phyloP scores from a whole-genome alignment of 2,329 filamentous ascomycete species.

The Mycocentrospora acerina region DNA sequence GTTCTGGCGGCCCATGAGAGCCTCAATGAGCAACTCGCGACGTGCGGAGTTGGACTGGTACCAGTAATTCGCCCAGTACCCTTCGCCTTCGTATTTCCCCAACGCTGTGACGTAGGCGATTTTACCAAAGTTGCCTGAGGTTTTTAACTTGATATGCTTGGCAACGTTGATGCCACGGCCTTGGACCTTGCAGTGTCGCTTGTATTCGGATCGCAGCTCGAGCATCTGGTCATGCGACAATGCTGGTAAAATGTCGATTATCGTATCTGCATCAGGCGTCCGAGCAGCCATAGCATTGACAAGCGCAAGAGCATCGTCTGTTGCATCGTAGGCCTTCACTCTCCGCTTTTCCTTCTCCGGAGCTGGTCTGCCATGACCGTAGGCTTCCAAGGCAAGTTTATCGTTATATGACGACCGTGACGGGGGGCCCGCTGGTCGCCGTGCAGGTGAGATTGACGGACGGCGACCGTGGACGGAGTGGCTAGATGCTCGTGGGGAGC shows the following conservation, averaged over 20 bases:
- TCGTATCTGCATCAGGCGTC: slow-evolving; percentile 63
- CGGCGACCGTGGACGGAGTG: slow-evolving; percentile 27
- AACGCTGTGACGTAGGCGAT: slow-evolving; percentile 87
- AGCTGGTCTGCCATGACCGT: slow-evolving; percentile 25
- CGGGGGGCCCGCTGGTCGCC: slow-evolving; percentile 34
- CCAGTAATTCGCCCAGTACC: slow-evolving; percentile 98
- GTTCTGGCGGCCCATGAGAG: slow-evolving; percentile 86
- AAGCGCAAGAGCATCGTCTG: slow-evolving; percentile 74
- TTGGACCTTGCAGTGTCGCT: slow-evolving; percentile 80
- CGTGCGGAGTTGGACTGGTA: slow-evolving; percentile 85
- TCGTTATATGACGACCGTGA: slow-evolving; percentile 29
- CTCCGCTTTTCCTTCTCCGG: slow-evolving; percentile 51
- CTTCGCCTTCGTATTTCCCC: slow-evolving; percentile 88
- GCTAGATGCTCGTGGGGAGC: slow-evolving; percentile 34
- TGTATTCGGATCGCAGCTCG: slow-evolving; percentile 85
- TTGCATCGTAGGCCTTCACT: slow-evolving; percentile 80
- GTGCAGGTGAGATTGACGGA: slow-evolving; percentile 33
- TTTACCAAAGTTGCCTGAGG: slow-evolving; percentile 79
- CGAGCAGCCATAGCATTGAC: slow-evolving; percentile 72
- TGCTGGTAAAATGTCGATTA: slow-evolving; percentile 81
- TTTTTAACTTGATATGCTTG: slow-evolving; percentile 82
- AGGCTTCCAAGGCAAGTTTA: slow-evolving; percentile 37
- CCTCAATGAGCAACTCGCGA: slow-evolving; percentile 88
- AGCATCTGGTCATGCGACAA: slow-evolving; percentile 87
- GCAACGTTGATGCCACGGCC: slow-evolving; percentile 81